Evolutionary conservation across 805 yeast genomes (phyloP), one percentile per base, ranked within the genome.

Genomic region (Priceomyces haplophilus): DNA sequence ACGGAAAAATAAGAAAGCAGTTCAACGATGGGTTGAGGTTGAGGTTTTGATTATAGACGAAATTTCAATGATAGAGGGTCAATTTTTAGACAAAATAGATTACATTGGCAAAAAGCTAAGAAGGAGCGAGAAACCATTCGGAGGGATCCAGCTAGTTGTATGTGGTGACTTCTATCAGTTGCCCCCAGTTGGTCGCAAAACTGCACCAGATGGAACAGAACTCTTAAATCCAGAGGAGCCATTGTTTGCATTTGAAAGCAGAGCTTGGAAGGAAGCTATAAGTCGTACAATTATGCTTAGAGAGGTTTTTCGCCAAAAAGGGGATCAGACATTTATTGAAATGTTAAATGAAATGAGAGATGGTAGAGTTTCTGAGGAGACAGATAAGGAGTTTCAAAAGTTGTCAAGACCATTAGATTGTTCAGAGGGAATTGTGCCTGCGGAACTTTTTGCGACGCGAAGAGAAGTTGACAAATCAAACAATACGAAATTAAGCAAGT

Each of bases 131-230:
- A 42, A 49, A 25, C 90, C 95, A 1, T 86, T 86, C 69, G 95
- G 95, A 18, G 93, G 93, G 0, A 80, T 86, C 17, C 95, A 86
- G 52, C 54, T 86, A 13, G 74, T 86, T 24, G 75, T 82, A 12
- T 82, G 88, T 65, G 95, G 95, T 5, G 95, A 86, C 59, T 86
- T 86, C 57, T 85, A 78, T 58, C 95, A 86, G 56, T 62, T 86
- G 34, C 95, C 95, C 0, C 95, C 95, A 0, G 88, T 83, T 6
- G 60, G 69, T 11, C 72, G 62, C 42, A 46, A 36, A 7, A 66
- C 64, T 2, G 54, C 55, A 54, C 43, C 47, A 2, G 61, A 58
- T 36, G 64, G 61, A 11, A 53, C 59, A 15, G 66, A 61, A 3
- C 42, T 47, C 8, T 32, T 17, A 4, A 48, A 47, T 17, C 46